Evolutionary conservation across 2,329 filamentous ascomycete genomes (phyloP).

Genomic region (Elsinoe fawcettii): DNA sequence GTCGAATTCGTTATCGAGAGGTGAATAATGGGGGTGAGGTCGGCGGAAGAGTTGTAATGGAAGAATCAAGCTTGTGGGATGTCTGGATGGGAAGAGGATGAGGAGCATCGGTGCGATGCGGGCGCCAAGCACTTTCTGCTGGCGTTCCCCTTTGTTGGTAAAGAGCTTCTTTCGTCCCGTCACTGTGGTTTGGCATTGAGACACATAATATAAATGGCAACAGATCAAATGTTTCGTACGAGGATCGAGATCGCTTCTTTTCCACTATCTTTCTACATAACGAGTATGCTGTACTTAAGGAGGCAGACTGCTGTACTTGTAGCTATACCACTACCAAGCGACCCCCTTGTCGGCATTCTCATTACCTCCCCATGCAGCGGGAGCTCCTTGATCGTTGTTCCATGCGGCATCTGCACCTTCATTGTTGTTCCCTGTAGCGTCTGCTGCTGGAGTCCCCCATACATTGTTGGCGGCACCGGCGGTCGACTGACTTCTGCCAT

Average conservation of each 20-base stretch:
- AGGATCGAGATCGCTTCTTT: no score
- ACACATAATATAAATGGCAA: neutral
- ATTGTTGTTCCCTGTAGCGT: neutral
- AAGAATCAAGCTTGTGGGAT: slow-evolving; percentile 4
- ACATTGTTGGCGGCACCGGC: neutral
- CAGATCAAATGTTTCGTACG: no score
- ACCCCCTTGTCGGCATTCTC: neutral
- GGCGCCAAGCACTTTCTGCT: slow-evolving; percentile 7
- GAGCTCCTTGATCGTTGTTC: neutral
- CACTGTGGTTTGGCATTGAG: slow-evolving; percentile 7
- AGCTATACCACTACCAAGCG: no score
- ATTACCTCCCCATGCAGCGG: neutral
- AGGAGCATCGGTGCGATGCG: slow-evolving; percentile 14
- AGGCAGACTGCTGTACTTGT: no score
- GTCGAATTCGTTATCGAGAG: neutral
- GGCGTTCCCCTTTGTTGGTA: neutral
- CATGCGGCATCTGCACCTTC: neutral
- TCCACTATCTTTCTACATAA: no score
- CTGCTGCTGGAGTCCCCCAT: neutral
- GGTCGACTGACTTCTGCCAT: neutral
- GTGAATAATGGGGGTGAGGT: slow-evolving; percentile 6
- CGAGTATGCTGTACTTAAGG: no score
- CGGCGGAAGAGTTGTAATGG: slow-evolving; percentile 2
- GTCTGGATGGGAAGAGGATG: neutral
- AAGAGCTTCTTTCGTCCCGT: neutral